phyloP scores from a whole-genome alignment of 768 basidiomycete genomes.

The Lactarius hengduanensis region DNA sequence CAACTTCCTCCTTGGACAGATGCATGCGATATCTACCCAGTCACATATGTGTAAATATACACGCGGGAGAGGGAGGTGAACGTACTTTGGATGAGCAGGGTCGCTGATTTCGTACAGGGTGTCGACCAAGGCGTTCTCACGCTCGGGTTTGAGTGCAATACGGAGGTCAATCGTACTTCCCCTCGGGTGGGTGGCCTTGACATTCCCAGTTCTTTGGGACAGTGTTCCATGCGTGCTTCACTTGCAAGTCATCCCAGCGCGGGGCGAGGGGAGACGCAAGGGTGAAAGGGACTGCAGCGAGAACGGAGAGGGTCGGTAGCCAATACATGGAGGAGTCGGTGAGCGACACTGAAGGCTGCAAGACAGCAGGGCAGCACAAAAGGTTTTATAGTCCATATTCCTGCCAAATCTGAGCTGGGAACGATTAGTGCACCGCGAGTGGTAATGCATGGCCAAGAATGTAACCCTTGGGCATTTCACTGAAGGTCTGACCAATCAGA shows the following conservation, averaged over 20 bases:
- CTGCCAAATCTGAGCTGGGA: background rate
- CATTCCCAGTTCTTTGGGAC: constrained; percentile 18
- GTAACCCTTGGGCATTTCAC: too few relatives aligned
- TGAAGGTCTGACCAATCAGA: background rate
- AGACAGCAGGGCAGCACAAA: background rate
- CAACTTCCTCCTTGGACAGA: constrained; percentile 56
- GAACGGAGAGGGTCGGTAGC: constrained; percentile 8
- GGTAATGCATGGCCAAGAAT: background rate
- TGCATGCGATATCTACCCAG: constrained; percentile 54
- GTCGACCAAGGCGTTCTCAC: constrained; percentile 20
- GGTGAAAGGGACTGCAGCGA: constrained; percentile 4
- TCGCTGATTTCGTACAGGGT: constrained; percentile 27
- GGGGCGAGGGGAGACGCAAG: constrained; percentile 12
- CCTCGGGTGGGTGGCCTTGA: constrained; percentile 10
- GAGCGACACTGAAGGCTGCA: background rate
- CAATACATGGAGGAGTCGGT: constrained; percentile 8
- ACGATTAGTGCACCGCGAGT: background rate
- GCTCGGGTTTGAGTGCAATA: constrained; percentile 24
- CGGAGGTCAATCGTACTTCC: constrained; percentile 24
- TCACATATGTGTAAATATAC: background rate
- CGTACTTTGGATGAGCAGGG: constrained; percentile 20
- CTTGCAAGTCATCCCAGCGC: constrained; percentile 22
- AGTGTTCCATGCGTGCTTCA: constrained; percentile 23
- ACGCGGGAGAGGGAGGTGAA: background rate
- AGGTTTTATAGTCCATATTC: background rate